Evolutionary conservation across 192 early-diverging fungal species (phyloP), one percentile per base, ranked within the genome.

Genomic region (Backusella sp.): DNA sequence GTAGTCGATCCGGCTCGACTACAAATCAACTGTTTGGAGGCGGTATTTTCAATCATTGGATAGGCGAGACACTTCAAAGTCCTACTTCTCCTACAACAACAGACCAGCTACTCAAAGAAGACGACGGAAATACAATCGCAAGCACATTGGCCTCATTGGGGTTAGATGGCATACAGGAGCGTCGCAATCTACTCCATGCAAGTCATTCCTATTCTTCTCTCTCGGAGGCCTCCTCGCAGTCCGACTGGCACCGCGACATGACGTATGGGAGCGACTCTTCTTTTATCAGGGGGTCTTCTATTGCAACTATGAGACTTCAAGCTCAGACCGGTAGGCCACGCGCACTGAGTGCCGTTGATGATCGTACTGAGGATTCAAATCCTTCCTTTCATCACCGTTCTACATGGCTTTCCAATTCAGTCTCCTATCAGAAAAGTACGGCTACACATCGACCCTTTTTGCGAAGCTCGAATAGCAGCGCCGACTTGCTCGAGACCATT

Each of bases 91-190:
- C 79, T n/a, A 80, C 79, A 6, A 62, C 56, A 62, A 74, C 76
- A 3, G 76, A 77, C 14, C 75, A 75, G 26, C 56, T 81, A 28
- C 46, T 77, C 15, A 74, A 72, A 56, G 73, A 44, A n/a, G 80
- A 82, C 36, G 67, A 37, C 9, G 70, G 26, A 34, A 71, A 82
- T 44, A 82, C 71, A 1, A 82, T 82, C 44, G 70, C 77, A 0
- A 78, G 73, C 28, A 82, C 80, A 21, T 68, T 82, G 30, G 80
- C 77, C 15, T 76, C 80, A 12, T 70, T 82, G 15, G 80, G 80
- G 0, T 52, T 82, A 26, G 70, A 82, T 42, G 77, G 78, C 62
- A 62, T 62, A 28, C 56, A 62, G 52, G 68, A 23, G n/a, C 35
- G 49, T 11, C 67, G 17, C 67, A 34, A 37, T 69, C 68, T 69